Conservation (phyloP, 768 basidiomycete species). For the Psilocybe cyanescens region DNA sequence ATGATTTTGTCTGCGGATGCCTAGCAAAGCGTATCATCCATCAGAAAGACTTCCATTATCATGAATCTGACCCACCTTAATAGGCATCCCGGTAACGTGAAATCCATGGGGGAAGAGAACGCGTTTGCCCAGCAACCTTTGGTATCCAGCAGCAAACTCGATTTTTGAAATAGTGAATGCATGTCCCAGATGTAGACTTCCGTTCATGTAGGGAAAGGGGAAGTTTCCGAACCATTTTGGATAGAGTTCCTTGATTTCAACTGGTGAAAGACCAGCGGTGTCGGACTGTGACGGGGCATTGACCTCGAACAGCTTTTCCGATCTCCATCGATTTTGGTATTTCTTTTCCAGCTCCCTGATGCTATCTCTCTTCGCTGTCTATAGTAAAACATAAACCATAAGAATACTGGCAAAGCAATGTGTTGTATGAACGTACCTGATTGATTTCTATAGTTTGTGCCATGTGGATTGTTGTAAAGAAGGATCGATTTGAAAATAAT, state of each 20-base stretch:
- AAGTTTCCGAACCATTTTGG: constrained; percentile 99
- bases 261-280: constrained; percentile 61
- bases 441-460: constrained; percentile 69
- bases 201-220: constrained; percentile 99
- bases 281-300: constrained; percentile 76
- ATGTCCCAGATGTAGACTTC: constrained; percentile 94
- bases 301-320: constrained; percentile 81
- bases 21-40: constrained; percentile 40
- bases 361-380: constrained; percentile 95
- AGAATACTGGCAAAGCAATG: not conserved
- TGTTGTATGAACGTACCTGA: constrained; percentile 43
- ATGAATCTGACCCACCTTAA: constrained; percentile 71
- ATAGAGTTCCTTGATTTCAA: constrained; percentile 71
- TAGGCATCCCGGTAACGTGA: constrained; percentile 98
- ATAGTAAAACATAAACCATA: constrained; percentile 11
- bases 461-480: constrained; percentile 36
- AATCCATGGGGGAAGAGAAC: constrained; percentile 97
- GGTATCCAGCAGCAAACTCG: constrained; percentile 94
- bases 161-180: constrained; percentile 98
- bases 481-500: constrained; percentile 28
- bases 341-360: constrained; percentile 81
- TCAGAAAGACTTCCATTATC: not conserved
- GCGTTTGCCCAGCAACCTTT: constrained; percentile 93
- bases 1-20: constrained; percentile 97
- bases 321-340: constrained; percentile 84